Base-by-base conservation (phyloP, 2,329 filamentous ascomycete genomes). In the Epichloe elymi region DNA sequence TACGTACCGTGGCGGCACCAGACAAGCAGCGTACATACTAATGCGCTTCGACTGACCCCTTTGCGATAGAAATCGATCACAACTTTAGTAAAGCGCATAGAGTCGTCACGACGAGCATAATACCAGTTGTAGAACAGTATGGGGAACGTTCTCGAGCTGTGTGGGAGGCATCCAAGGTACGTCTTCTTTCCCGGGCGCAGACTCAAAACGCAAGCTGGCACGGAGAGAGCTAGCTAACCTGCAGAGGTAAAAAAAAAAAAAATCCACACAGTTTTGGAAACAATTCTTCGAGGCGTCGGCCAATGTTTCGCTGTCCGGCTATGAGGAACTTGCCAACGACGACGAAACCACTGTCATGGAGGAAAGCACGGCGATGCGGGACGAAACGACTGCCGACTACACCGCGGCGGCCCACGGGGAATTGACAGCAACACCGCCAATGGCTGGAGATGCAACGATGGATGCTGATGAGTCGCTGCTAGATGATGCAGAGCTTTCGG, bases 251-350 rank as follows among this genome's bases (percentile, higher is more conserved):
- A 19, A 1, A 23, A 41, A 41, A 23, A 17, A 23, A 41, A 41
- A 23, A 17, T 41, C 3, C 11, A 4, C 12, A 17, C 39, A 94
- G 86, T 98, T 98, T 70, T 98, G 93, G 93, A 98, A 98, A 70
- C 90, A 97, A 73, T 98, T 98, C 74, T 98, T 98, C 69, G 93
- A 98, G 70, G 89, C 93, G 37, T 95, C 90, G 46, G 93, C 93
- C 65, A 97, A 98, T 62, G 91, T 98, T 26, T 95, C 91, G 11
- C 78, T 98, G 11, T 95, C 89, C 0, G 89, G 90, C 30, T 96
- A 98, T 67, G 91, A 95, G 64, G 90, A 95, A 63, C 75, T 82
- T 20, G 80, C 80, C 14, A 82, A 85, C 50, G 81, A 79, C 49
- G 82, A 85, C n/a, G 80, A 78, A 61, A 76, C 62, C 51, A 72